Conservation (phyloP, 2,329 filamentous ascomycete genomes). For the Penicillium aurantiogriseum region DNA sequence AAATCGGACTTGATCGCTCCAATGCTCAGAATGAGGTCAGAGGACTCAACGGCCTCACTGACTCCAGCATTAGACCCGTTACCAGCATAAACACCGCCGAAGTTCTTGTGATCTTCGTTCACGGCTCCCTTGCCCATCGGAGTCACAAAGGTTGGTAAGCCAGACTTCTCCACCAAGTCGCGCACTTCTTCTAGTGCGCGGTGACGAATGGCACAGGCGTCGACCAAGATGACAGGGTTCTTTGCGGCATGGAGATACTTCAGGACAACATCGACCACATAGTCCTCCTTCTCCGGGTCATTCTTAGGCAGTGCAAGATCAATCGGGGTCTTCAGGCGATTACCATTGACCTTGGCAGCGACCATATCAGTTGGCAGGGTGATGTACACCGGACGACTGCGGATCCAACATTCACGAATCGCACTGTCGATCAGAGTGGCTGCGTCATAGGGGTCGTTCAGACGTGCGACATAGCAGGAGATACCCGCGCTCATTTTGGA, state of each 20-base stretch:
- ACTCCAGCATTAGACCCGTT: slow-evolving; percentile 62
- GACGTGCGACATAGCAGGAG: slow-evolving; percentile 67
- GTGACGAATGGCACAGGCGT: slow-evolving; percentile 79
- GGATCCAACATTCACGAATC: slow-evolving; percentile 70
- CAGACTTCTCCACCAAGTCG: slow-evolving; percentile 68
- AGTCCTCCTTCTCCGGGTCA: slow-evolving; percentile 69
- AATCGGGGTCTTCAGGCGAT: slow-evolving; percentile 67
- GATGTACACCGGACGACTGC: slow-evolving; percentile 78
- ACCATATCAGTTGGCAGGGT: slow-evolving; percentile 80
- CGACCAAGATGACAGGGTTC: slow-evolving; percentile 74
- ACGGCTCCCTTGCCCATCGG: slow-evolving; percentile 88
- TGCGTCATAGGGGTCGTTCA: slow-evolving; percentile 68
- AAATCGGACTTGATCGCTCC: slow-evolving; percentile 48
- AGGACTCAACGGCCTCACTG: slow-evolving; percentile 40
- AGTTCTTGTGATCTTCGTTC: slow-evolving; percentile 71
- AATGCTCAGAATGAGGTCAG: slow-evolving; percentile 45
- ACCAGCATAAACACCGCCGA: slow-evolving; percentile 83
- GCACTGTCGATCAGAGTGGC: slow-evolving; percentile 75
- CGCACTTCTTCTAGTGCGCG: slow-evolving; percentile 70
- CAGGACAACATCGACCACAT: slow-evolving; percentile 76
- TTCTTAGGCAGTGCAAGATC: slow-evolving; percentile 65
- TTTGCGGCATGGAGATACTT: slow-evolving; percentile 71
- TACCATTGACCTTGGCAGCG: slow-evolving; percentile 71
- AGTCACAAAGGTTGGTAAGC: slow-evolving; percentile 79
- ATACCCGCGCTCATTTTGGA: slow-evolving; percentile 72